These are phyloP conservation scores for Vigna radiata DNA, from an alignment of 306 rosid genomes.

Conservation along the genomic window DNA sequence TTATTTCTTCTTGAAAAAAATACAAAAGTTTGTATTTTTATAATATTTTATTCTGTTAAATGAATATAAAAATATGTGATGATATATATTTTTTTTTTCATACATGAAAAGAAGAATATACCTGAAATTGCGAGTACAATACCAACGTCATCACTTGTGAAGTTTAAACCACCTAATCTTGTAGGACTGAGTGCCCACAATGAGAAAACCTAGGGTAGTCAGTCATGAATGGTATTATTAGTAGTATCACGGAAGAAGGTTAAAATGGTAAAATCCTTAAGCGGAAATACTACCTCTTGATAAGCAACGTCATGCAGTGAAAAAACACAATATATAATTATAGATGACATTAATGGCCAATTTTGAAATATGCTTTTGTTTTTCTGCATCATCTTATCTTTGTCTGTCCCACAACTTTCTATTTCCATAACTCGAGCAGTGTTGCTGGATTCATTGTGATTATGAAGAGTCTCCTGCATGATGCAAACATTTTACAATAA, in stretches of 20 bases:
- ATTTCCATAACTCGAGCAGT: slow-evolving; percentile 56
- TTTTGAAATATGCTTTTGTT: slow-evolving; percentile 64
- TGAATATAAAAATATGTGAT: too few species aligned
- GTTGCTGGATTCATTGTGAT: slow-evolving; percentile 44
- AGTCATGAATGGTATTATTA: neutral
- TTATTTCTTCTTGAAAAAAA: too few species aligned
- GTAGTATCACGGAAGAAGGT: neutral
- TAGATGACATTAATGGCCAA: slow-evolving; percentile 90
- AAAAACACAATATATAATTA: slow-evolving; percentile 70
- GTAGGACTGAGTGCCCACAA: slow-evolving; percentile 84
- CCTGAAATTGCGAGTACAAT: slow-evolving; percentile 75
- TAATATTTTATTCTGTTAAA: too few species aligned
- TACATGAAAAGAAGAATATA: slow-evolving; percentile 10
- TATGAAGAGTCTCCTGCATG: slow-evolving; percentile 84
- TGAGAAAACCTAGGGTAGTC: slow-evolving; percentile 65
- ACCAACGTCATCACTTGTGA: slow-evolving; percentile 63
- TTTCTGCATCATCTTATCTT: slow-evolving; percentile 30
- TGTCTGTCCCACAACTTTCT: slow-evolving; percentile 40
- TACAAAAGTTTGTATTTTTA: too few species aligned
- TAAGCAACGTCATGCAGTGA: slow-evolving; percentile 86
- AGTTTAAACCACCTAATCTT: slow-evolving; percentile 70
- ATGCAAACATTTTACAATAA: slow-evolving; percentile 11
- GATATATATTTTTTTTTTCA: too few species aligned
- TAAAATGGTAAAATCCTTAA: neutral
- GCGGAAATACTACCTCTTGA: slow-evolving; percentile 64